These are phyloP conservation scores for Kodamaea neixiangensis DNA, from an alignment of 805 yeast species.

Conservation along the genomic window DNA sequence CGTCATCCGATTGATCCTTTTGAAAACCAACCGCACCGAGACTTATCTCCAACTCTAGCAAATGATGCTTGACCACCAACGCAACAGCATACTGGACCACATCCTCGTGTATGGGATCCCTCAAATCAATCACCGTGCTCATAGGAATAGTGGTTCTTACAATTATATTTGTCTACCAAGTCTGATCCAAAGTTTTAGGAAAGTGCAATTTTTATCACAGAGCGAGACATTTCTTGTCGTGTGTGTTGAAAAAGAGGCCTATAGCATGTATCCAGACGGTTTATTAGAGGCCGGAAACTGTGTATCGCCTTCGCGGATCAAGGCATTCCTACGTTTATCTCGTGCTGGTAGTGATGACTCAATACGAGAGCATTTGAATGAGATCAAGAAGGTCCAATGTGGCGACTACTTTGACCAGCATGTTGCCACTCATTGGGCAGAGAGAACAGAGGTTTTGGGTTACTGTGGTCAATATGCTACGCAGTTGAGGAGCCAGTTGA, in stretches of 20 bases:
- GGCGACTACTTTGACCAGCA: constrained; percentile 26
- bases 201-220: constrained; percentile 1
- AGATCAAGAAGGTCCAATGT: constrained; percentile 26
- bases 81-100: constrained; percentile 24
- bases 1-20: constrained; percentile 19
- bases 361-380: constrained; percentile 40
- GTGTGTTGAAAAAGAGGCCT: background rate
- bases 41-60: constrained; percentile 17
- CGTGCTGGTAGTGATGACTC: constrained; percentile 43
- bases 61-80: constrained; percentile 25
- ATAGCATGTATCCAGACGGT: background rate
- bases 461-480: constrained; percentile 34
- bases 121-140: constrained; percentile 1
- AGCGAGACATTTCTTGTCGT: background rate
- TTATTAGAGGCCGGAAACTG: constrained; percentile 33
- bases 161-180: background rate
- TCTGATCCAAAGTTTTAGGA: background rate
- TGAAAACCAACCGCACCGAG: constrained; percentile 3
- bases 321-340: constrained; percentile 41
- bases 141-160: background rate
- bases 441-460: constrained; percentile 29
- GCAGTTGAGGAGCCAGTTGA: constrained; percentile 20
- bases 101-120: background rate
- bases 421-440: constrained; percentile 40
- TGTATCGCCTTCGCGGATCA: constrained; percentile 31